Evolutionary conservation across 176 grass and related monocot genomes (phyloP).

Genomic region (Saccharum spontaneum): DNA sequence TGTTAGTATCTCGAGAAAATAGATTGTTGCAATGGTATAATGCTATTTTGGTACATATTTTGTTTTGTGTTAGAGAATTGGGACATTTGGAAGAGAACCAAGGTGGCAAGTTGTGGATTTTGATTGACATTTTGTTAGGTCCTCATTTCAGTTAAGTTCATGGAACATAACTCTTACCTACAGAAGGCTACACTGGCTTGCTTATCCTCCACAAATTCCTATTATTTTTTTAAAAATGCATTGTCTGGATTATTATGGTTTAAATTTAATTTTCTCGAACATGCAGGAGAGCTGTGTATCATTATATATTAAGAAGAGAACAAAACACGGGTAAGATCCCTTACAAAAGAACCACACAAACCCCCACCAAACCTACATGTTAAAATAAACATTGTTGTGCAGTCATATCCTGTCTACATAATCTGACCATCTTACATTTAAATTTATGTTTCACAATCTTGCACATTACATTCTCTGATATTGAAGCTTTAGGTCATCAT

Average conservation of each 20-base stretch:
- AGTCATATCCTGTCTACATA: background rate
- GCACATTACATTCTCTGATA: background rate
- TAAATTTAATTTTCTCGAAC: background rate
- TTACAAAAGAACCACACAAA: background rate
- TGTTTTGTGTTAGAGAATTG: background rate
- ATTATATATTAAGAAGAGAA: background rate
- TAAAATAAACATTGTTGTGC: background rate
- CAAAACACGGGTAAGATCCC: background rate
- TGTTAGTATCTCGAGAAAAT: background rate
- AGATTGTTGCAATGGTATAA: background rate
- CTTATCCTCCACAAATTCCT: background rate
- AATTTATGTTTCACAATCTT: constrained; percentile 7
- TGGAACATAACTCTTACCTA: background rate
- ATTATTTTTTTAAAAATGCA: background rate
- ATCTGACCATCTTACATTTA: background rate
- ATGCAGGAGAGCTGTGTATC: background rate
- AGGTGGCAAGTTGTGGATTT: background rate
- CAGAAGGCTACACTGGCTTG: background rate
- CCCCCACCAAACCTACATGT: background rate
- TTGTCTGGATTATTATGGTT: background rate
- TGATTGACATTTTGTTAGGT: background rate
- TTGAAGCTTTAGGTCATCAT: background rate
- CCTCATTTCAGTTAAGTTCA: background rate
- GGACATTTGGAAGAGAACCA: background rate
- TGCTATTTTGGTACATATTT: background rate